Percentiles rank a stretch among this genome's conserved stretches.
These are phyloP conservation scores for Ceratocystis lukuohia DNA, from an alignment of 2,329 filamentous ascomycete genomes.

Conservation along the genomic window DNA sequence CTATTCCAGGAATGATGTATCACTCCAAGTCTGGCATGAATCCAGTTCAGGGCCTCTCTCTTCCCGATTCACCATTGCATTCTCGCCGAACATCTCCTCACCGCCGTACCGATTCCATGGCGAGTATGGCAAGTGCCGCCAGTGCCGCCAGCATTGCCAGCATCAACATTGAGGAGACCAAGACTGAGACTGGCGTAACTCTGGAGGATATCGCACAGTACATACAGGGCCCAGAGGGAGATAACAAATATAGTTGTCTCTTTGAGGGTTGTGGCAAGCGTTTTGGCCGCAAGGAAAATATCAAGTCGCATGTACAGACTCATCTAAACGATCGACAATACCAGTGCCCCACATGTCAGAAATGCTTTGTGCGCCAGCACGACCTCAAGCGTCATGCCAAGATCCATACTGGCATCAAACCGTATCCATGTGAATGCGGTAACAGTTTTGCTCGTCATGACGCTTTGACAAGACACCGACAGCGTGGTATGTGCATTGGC, in stretches of 20 bases:
- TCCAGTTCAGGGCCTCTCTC: background rate
- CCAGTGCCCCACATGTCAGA: constrained; percentile 81
- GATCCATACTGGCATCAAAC: constrained; percentile 92
- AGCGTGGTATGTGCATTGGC: constrained; percentile 91
- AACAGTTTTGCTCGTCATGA: constrained; percentile 93
- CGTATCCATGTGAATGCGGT: constrained; percentile 86
- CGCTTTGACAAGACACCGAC: constrained; percentile 82
- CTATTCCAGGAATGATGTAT: constrained; percentile 15
- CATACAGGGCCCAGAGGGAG: constrained; percentile 60
- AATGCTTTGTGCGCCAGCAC: constrained; percentile 93
- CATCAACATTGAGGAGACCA: constrained; percentile 52
- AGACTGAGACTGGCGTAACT: constrained; percentile 71
- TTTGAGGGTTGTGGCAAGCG: constrained; percentile 70
- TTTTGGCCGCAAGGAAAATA: constrained; percentile 97
- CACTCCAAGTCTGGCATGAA: constrained; percentile 7
- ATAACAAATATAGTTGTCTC: constrained; percentile 68
- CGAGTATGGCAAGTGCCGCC: constrained; percentile 43
- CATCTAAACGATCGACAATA: constrained; percentile 94
- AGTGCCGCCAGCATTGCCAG: constrained; percentile 47
- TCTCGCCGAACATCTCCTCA: constrained; percentile 27
- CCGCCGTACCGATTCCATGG: constrained; percentile 46
- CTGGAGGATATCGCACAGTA: constrained; percentile 68
- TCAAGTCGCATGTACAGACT: constrained; percentile 95
- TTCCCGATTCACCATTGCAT: background rate
- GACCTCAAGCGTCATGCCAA: constrained; percentile 95